Evolutionary conservation across 2,329 filamentous ascomycete species (phyloP).

Genomic region (Cercospora berteroae): DNA sequence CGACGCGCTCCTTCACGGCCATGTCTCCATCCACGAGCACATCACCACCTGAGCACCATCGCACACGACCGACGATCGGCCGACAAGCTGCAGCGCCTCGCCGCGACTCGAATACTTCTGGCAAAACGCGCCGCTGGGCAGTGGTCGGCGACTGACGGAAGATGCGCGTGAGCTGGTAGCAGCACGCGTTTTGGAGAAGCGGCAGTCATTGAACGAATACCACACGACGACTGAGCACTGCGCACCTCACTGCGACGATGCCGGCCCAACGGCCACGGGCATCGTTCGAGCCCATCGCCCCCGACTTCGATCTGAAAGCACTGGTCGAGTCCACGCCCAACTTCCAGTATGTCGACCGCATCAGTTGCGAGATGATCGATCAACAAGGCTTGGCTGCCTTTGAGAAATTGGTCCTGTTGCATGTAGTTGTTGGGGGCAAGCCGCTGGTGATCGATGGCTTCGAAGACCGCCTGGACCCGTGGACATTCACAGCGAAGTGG

Average conservation of each 20-base stretch:
- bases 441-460: slow-evolving; percentile 91
- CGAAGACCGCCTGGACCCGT: slow-evolving; percentile 68
- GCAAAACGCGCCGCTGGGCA: neutral
- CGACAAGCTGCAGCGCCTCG: slow-evolving; percentile 7
- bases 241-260: slow-evolving; percentile 52
- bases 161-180: slow-evolving; percentile 19
- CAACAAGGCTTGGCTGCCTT: slow-evolving; percentile 74
- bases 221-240: neutral
- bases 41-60: slow-evolving; percentile 3
- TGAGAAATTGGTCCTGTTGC: slow-evolving; percentile 77
- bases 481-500: slow-evolving; percentile 79
- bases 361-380: slow-evolving; percentile 75
- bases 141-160: neutral
- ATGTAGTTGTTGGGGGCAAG: slow-evolving; percentile 81
- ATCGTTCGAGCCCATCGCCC: slow-evolving; percentile 87
- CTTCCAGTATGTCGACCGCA: slow-evolving; percentile 81
- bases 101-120: slow-evolving; percentile 1
- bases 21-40: slow-evolving; percentile 14
- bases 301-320: slow-evolving; percentile 72
- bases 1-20: slow-evolving; percentile 9
- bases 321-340: slow-evolving; percentile 78
- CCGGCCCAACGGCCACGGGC: slow-evolving; percentile 76
- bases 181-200: slow-evolving; percentile 5
- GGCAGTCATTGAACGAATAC: neutral
- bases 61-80: neutral